These are phyloP conservation scores for Fusarium anguioides DNA, from an alignment of 2,329 filamentous ascomycete species.

Conservation along the genomic window DNA sequence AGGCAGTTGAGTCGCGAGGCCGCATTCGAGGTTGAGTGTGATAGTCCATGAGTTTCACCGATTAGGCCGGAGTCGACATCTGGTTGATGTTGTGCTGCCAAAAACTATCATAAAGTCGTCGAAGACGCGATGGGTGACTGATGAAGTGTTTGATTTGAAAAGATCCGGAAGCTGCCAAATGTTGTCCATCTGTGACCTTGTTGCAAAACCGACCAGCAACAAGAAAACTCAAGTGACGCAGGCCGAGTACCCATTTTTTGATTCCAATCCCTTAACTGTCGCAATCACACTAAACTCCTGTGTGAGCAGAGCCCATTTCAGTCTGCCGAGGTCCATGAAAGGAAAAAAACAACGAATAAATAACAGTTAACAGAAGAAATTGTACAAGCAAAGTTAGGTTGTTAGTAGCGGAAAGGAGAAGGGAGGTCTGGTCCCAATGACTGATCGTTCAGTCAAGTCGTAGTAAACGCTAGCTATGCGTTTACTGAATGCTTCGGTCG, in stretches of 20 bases:
- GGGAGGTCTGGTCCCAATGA: slow-evolving; percentile 39
- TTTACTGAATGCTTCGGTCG: slow-evolving; percentile 46
- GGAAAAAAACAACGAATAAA: slow-evolving; percentile 42
- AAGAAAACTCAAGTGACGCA: slow-evolving; percentile 51
- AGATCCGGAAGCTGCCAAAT: slow-evolving; percentile 55
- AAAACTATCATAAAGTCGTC: slow-evolving; percentile 53
- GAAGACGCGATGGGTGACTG: slow-evolving; percentile 53
- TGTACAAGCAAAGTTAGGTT: slow-evolving; percentile 42
- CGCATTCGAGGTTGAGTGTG: slow-evolving; percentile 50
- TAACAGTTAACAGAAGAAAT: slow-evolving; percentile 44
- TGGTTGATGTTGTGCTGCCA: slow-evolving; percentile 51
- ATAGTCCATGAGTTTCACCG: slow-evolving; percentile 50
- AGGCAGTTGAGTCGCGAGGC: slow-evolving; percentile 46
- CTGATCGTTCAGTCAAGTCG: slow-evolving; percentile 30
- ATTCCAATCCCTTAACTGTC: slow-evolving; percentile 52
- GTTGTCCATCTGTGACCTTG: slow-evolving; percentile 52
- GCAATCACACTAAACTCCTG: slow-evolving; percentile 53
- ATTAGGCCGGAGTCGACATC: slow-evolving; percentile 49
- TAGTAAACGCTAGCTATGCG: slow-evolving; percentile 20
- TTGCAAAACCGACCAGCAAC: slow-evolving; percentile 53
- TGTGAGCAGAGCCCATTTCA: slow-evolving; percentile 49
- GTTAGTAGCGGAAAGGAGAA: slow-evolving; percentile 46
- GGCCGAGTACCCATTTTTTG: slow-evolving; percentile 51
- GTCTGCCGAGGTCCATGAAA: slow-evolving; percentile 48
- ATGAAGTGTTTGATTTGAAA: slow-evolving; percentile 55